Conservation (phyloP, 768 basidiomycete genomes). For the Psilocybe tampanensis region DNA sequence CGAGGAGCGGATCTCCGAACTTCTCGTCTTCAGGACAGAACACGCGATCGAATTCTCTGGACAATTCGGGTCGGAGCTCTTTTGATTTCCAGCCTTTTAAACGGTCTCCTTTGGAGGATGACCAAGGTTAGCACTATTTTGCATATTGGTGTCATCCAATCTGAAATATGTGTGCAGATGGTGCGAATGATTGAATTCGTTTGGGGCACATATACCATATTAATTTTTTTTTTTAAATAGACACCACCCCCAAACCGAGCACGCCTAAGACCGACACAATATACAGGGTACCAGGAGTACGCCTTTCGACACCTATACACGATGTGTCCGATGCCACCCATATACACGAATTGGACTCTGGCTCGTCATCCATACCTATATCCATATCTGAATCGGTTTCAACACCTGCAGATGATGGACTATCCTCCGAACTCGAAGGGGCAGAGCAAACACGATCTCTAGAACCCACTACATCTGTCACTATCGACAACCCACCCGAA, state of each 20-base stretch:
- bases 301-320: neutral
- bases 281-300: neutral
- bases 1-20: neutral
- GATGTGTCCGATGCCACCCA: neutral
- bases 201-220: neutral
- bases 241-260: conserved; percentile 11
- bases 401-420: conserved; percentile 15
- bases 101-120: neutral
- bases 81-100: neutral
- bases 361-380: neutral
- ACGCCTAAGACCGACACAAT: neutral
- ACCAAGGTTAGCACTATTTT: neutral
- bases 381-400: conserved; percentile 6
- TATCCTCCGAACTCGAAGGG: conserved; percentile 5
- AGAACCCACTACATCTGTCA: neutral
- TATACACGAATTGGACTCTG: neutral
- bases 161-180: conserved; percentile 6
- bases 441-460: neutral
- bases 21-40: conserved; percentile 1
- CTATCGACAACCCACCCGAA: neutral
- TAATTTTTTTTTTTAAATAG: neutral
- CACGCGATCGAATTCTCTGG: neutral
- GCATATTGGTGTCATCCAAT: neutral
- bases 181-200: conserved; percentile 7
- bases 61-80: neutral